Evolutionary conservation across 1,139 yeast species (phyloP), one percentile per base, ranked within the genome.

Genomic region (Magnusiomyces tetraspermus): DNA sequence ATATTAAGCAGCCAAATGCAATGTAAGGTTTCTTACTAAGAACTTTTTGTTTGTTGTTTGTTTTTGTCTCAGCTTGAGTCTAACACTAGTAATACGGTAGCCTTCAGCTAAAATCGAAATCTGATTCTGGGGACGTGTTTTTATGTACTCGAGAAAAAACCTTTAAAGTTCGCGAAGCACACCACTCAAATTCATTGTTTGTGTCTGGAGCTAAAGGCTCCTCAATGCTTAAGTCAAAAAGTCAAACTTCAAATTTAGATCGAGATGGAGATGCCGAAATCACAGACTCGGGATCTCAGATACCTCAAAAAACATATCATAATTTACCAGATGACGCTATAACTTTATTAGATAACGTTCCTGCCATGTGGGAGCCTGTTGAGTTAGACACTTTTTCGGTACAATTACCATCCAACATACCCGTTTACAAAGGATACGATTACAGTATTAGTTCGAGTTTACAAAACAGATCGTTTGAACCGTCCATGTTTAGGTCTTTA

Each of bases 111-210:
- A 6, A 59, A 64, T 19, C 63, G 63, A 10, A 76, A 2, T 59
- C 65, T 13, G 62, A 64, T 3, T 63, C 69, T 5, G 67, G 74
- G 23, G 77, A 76, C 46, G 74, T 85, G 24, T 85, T 82, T 28
- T 65, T 86, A n/a, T 83, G 90, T 56, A 78, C 94, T 0, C 62
- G 69, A 8, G 60, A 70, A 42, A 67, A 73, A 52, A 84, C 95
- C 0, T 88, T 80, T 77, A 73, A 73, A 52, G 63, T 89, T 22
- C 75, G 90, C 48, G 90, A 85, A 61, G 83, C 86, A 74, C 86
- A 87, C 64, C 97, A 90, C 66, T 85, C 96, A 10, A 89, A 90
- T 65, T 78, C 94, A 0, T 82, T 85, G 13, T 66, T 88, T 60
- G 60, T 89, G 36, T 37, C 81, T n/a, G 45, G 40, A 6, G 31